phyloP scores from a whole-genome alignment of 345 rosid genomes.

The Ceriops decandra region DNA sequence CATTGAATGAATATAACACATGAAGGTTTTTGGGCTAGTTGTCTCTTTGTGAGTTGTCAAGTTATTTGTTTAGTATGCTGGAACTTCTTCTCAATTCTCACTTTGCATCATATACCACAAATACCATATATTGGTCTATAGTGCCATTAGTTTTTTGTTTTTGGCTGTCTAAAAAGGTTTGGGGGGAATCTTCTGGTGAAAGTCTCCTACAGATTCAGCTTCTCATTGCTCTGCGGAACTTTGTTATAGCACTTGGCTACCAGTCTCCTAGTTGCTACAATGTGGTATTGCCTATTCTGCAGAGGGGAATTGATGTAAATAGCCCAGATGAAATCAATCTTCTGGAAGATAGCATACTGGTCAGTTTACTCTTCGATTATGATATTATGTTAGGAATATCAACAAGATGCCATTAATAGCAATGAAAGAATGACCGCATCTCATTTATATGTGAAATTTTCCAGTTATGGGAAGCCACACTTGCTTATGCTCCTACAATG shows the following conservation, averaged over 20 bases:
- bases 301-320: slow-evolving; percentile 76
- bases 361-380: slow-evolving; percentile 26
- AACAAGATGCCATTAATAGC: neutral
- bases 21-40: no score
- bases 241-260: slow-evolving; percentile 84
- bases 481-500: slow-evolving; percentile 87
- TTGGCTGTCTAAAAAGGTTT: slow-evolving; percentile 49
- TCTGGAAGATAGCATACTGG: slow-evolving; percentile 93
- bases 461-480: slow-evolving; percentile 97
- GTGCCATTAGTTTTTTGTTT: neutral
- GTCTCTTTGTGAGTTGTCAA: no score
- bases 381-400: neutral
- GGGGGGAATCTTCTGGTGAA: slow-evolving; percentile 98
- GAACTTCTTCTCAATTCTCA: neutral
- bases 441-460: slow-evolving; percentile 20
- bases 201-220: slow-evolving; percentile 97
- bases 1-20: no score
- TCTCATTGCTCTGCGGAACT: slow-evolving; percentile 85
- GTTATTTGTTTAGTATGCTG: neutral
- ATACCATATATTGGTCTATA: neutral
- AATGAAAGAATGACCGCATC: slow-evolving; percentile 14
- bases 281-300: slow-evolving; percentile 82
- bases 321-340: slow-evolving; percentile 89
- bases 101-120: neutral
- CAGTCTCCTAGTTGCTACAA: slow-evolving; percentile 78